Conservation (phyloP, 805 yeast genomes). For the Cyberlindnera japonica region DNA sequence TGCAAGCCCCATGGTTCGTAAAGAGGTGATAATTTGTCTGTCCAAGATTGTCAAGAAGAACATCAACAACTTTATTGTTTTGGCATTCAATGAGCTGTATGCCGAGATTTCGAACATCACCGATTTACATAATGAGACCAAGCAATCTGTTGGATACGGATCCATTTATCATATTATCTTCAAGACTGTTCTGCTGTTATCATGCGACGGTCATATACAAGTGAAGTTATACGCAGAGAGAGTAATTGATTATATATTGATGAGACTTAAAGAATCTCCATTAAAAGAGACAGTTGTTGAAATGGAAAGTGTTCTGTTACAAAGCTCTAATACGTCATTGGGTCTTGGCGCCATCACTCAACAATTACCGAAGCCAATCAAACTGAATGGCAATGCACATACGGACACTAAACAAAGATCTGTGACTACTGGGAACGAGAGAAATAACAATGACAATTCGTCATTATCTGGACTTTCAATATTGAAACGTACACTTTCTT, state of each 20-base stretch:
- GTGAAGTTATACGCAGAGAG: slow-evolving; percentile 69
- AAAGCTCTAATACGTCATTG: slow-evolving; percentile 35
- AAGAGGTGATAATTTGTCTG: slow-evolving; percentile 76
- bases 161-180: slow-evolving; percentile 82
- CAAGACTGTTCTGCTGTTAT: slow-evolving; percentile 74
- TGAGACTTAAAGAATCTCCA: slow-evolving; percentile 50
- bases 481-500: slow-evolving; percentile 26
- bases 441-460: slow-evolving; percentile 1
- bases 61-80: slow-evolving; percentile 71
- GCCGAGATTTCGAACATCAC: slow-evolving; percentile 41
- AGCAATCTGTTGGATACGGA: slow-evolving; percentile 78
- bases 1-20: slow-evolving; percentile 85
- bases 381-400: slow-evolving; percentile 31
- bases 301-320: slow-evolving; percentile 60
- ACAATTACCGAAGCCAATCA: slow-evolving; percentile 34
- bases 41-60: slow-evolving; percentile 71
- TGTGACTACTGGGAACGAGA: slow-evolving; percentile 15
- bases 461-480: slow-evolving; percentile 15
- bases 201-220: slow-evolving; percentile 87
- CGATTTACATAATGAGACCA: slow-evolving; percentile 31
- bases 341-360: slow-evolving; percentile 14
- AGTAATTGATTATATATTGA: slow-evolving; percentile 68
- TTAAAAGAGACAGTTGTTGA: slow-evolving; percentile 62
- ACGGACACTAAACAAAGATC: slow-evolving; percentile 21
- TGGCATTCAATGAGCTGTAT: slow-evolving; percentile 73